Percentiles rank a stretch among this genome's conserved stretches.
These are phyloP conservation scores for Lactarius hengduanensis DNA, from an alignment of 768 basidiomycete species.

Conservation along the genomic window DNA sequence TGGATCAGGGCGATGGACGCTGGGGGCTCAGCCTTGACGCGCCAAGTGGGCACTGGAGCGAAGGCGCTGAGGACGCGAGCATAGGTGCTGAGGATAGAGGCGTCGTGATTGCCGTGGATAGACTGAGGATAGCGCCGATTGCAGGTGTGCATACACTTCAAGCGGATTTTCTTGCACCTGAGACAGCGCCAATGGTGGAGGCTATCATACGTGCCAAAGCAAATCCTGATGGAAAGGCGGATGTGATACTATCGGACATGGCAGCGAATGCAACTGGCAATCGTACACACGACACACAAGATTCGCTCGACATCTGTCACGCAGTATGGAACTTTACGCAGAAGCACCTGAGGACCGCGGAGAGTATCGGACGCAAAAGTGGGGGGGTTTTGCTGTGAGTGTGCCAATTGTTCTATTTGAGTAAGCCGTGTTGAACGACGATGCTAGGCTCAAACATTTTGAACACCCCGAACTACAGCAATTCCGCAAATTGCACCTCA, in stretches of 20 bases:
- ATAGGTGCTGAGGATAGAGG: slow-evolving; percentile 37
- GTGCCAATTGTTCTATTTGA: slow-evolving; percentile 15
- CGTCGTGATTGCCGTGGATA: slow-evolving; percentile 75
- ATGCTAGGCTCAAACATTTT: slow-evolving; percentile 78
- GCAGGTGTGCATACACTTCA: slow-evolving; percentile 69
- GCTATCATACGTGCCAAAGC: slow-evolving; percentile 36
- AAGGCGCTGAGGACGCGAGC: background rate
- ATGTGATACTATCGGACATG: slow-evolving; percentile 89
- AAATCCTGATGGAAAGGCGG: slow-evolving; percentile 50
- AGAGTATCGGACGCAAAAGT: slow-evolving; percentile 41
- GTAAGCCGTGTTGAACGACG: slow-evolving; percentile 18
- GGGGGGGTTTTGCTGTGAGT: slow-evolving; percentile 62
- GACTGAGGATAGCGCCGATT: slow-evolving; percentile 71
- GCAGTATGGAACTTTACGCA: slow-evolving; percentile 70
- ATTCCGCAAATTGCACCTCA: slow-evolving; percentile 61
- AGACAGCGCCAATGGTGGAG: slow-evolving; percentile 48
- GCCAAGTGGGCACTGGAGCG: slow-evolving; percentile 13
- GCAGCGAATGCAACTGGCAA: slow-evolving; percentile 82
- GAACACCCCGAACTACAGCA: slow-evolving; percentile 63
- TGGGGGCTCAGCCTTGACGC: slow-evolving; percentile 20
- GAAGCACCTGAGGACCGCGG: slow-evolving; percentile 48
- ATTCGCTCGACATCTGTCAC: slow-evolving; percentile 69
- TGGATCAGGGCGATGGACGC: slow-evolving; percentile 1
- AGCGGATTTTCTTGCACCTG: slow-evolving; percentile 71
- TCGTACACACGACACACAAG: slow-evolving; percentile 57